Evolutionary conservation across 208 protist genomes (phyloP).

Genomic region (Acanthamoeba castellanii): DNA sequence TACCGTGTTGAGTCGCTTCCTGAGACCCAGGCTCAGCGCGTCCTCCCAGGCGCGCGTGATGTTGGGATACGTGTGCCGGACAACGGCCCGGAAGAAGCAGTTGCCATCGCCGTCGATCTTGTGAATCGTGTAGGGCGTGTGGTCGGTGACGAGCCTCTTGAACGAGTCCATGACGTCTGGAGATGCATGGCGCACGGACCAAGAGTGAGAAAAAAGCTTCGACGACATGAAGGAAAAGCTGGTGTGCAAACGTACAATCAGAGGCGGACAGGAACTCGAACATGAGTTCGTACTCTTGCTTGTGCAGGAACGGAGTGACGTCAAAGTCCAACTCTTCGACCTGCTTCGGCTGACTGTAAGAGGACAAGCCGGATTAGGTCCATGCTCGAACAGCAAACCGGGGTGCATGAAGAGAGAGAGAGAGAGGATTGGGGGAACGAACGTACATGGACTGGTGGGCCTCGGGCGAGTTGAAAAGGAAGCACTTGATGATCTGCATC

Average conservation of each 20-base stretch:
- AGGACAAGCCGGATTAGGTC: background rate
- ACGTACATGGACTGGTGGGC: constrained; percentile 51
- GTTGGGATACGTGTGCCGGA: constrained; percentile 43
- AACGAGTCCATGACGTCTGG: constrained; percentile 64
- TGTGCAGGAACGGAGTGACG: constrained; percentile 13
- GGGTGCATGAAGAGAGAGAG: too few species aligned
- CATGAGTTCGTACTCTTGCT: constrained; percentile 57
- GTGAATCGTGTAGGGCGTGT: constrained; percentile 13
- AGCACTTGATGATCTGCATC: constrained; percentile 62
- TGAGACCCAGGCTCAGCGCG: constrained; percentile 38
- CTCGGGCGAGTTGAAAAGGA: constrained; percentile 57
- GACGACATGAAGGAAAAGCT: background rate
- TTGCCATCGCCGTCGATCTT: constrained; percentile 68
- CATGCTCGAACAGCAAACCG: background rate
- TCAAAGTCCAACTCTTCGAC: constrained; percentile 1
- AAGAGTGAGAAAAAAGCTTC: background rate
- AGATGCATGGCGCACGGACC: background rate
- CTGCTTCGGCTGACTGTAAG: background rate
- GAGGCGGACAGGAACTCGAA: constrained; percentile 49
- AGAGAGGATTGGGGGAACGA: background rate
- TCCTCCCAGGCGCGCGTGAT: constrained; percentile 47
- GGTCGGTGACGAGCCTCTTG: constrained; percentile 34
- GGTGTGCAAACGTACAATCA: background rate
- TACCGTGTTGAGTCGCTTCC: constrained; percentile 46
- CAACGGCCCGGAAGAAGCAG: constrained; percentile 58